Conservation (phyloP, 78 protist species). For the Paulinella micropora region DNA sequence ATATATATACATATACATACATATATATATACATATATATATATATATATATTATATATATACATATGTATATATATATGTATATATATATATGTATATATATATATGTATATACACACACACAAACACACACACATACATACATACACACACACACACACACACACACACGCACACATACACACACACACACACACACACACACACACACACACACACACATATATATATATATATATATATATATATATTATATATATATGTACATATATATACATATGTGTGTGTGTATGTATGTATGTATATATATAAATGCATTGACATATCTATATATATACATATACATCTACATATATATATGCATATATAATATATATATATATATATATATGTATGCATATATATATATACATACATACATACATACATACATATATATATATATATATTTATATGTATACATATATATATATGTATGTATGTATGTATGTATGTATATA, state of each 20-base stretch:
- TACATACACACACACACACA: neutral
- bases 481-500: too few species aligned
- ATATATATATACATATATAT: conserved; percentile 1
- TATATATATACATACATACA: neutral
- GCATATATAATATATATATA: neutral
- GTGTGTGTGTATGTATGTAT: neutral
- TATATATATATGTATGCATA: neutral
- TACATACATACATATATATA: neutral
- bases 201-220: neutral
- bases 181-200: neutral
- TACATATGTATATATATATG: neutral
- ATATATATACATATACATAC: neutral
- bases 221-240: neutral
- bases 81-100: neutral
- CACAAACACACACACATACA: neutral
- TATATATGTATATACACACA: neutral
- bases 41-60: neutral
- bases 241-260: neutral
- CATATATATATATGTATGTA: too few species aligned
- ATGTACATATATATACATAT: neutral
- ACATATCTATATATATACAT: neutral
- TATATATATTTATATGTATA: neutral
- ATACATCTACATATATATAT: neutral
- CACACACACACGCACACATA: neutral
- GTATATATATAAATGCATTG: neutral